Conservation (phyloP, 192 early-diverging fungal genomes). For the Diversispora epigaea region DNA sequence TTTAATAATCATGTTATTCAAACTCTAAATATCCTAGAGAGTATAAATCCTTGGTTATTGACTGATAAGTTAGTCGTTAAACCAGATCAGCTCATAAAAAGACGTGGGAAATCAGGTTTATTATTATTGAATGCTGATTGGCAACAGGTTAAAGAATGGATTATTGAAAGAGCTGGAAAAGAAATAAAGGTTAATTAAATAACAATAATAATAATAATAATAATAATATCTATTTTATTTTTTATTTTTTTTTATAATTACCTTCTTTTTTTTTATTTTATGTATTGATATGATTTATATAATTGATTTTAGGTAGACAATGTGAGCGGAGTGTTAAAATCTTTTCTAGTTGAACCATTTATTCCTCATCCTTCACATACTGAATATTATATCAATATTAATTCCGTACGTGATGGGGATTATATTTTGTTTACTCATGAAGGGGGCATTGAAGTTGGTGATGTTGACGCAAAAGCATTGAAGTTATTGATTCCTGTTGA, state of each 20-base stretch:
- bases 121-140: conserved; percentile 91
- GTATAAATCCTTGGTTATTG: conserved; percentile 81
- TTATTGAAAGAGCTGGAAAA: conserved; percentile 85
- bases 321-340: conserved; percentile 84
- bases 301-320: conserved; percentile 64
- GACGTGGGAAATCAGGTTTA: conserved; percentile 94
- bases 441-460: conserved; percentile 97
- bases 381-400: conserved; percentile 98
- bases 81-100: conserved; percentile 98
- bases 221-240: neutral
- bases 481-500: conserved; percentile 82
- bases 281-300: neutral
- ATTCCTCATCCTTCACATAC: conserved; percentile 87
- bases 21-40: conserved; percentile 62
- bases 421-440: conserved; percentile 97
- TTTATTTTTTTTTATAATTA: neutral
- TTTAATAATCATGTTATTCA: conserved; percentile 65
- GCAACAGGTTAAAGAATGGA: conserved; percentile 85
- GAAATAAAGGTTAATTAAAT: conserved; percentile 64
- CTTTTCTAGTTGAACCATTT: conserved; percentile 94
- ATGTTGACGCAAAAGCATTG: conserved; percentile 96
- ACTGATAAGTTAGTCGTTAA: conserved; percentile 89
- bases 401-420: conserved; percentile 93
- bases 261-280: neutral
- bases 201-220: neutral